Conservation (phyloP, 1,139 yeast species). For the Pichia sorboxylosa region DNA sequence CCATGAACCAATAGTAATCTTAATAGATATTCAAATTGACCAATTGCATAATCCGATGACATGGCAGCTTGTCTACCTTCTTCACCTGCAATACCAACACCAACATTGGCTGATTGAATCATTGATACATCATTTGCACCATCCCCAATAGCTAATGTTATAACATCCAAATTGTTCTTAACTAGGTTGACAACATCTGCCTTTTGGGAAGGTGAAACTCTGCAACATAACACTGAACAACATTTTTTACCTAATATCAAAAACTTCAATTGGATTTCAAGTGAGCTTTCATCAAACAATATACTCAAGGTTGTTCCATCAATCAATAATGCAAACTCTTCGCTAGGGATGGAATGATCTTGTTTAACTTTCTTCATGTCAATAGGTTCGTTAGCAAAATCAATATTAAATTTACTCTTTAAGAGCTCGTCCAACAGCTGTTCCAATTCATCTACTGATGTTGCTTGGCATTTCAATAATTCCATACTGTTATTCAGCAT, state of each 20-base stretch:
- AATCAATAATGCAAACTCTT: slow-evolving; percentile 38
- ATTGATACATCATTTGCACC: slow-evolving; percentile 62
- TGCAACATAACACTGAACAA: slow-evolving; percentile 49
- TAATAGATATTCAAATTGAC: slow-evolving; percentile 46
- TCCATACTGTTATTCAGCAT: slow-evolving; percentile 80
- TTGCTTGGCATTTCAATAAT: slow-evolving; percentile 47
- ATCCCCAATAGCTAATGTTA: slow-evolving; percentile 58
- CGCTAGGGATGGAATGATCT: slow-evolving; percentile 41
- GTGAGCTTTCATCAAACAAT: slow-evolving; percentile 26
- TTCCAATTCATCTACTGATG: slow-evolving; percentile 17
- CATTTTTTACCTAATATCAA: slow-evolving; percentile 48
- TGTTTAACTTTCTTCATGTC: slow-evolving; percentile 31
- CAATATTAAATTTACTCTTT: slow-evolving; percentile 30
- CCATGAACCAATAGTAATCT: slow-evolving; percentile 50
- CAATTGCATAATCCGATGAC: slow-evolving; percentile 59
- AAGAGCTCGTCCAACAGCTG: slow-evolving; percentile 30
- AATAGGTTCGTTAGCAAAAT: slow-evolving; percentile 20
- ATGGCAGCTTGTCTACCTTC: slow-evolving; percentile 60
- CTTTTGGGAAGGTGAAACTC: slow-evolving; percentile 57
- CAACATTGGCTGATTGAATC: slow-evolving; percentile 58
- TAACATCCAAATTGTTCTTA: slow-evolving; percentile 36
- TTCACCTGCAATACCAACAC: slow-evolving; percentile 60
- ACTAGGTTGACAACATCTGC: slow-evolving; percentile 47
- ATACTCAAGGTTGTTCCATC: slow-evolving; percentile 45
- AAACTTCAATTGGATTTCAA: slow-evolving; percentile 30